phyloP scores from a whole-genome alignment of 2,329 filamentous ascomycete species.

The Metarhizium humberi region DNA sequence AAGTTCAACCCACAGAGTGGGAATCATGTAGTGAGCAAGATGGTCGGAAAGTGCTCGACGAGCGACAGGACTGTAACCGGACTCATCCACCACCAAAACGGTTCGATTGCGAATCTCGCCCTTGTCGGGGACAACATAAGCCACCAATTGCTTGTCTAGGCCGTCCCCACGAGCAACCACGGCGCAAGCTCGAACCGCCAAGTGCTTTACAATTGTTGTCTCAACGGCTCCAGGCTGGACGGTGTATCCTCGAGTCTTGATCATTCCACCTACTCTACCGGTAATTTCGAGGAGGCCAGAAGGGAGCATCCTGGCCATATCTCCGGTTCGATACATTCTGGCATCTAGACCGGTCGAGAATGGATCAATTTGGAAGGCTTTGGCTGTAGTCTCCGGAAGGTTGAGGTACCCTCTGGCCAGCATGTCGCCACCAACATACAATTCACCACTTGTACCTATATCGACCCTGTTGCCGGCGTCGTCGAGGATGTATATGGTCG shows the following conservation, averaged over 20 bases:
- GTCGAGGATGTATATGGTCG: slow-evolving; percentile 64
- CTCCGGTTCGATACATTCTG: slow-evolving; percentile 67
- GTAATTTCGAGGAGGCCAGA: slow-evolving; percentile 66
- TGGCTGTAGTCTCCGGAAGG: slow-evolving; percentile 65
- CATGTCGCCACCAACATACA: slow-evolving; percentile 66
- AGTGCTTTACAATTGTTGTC: slow-evolving; percentile 57
- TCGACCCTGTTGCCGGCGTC: slow-evolving; percentile 57
- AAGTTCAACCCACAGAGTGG: slow-evolving; percentile 66
- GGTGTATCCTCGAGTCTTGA: slow-evolving; percentile 71
- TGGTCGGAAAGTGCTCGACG: slow-evolving; percentile 55
- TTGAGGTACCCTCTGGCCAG: slow-evolving; percentile 73
- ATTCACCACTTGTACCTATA: slow-evolving; percentile 56
- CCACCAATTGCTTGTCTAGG: slow-evolving; percentile 64
- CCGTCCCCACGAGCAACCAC: slow-evolving; percentile 69
- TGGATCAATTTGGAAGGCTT: slow-evolving; percentile 58
- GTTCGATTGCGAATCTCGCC: slow-evolving; percentile 49
- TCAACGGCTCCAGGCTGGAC: slow-evolving; percentile 71
- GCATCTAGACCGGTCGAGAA: slow-evolving; percentile 51
- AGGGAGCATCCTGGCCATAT: slow-evolving; percentile 57
- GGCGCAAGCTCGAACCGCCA: slow-evolving; percentile 63
- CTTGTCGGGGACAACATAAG: slow-evolving; percentile 63
- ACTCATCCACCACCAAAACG: slow-evolving; percentile 55
- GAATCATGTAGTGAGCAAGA: slow-evolving; percentile 78
- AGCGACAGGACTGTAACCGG: slow-evolving; percentile 61
- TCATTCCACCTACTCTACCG: slow-evolving; percentile 68